phyloP scores from a whole-genome alignment of 345 rosid species.

The Populus euphratica region DNA sequence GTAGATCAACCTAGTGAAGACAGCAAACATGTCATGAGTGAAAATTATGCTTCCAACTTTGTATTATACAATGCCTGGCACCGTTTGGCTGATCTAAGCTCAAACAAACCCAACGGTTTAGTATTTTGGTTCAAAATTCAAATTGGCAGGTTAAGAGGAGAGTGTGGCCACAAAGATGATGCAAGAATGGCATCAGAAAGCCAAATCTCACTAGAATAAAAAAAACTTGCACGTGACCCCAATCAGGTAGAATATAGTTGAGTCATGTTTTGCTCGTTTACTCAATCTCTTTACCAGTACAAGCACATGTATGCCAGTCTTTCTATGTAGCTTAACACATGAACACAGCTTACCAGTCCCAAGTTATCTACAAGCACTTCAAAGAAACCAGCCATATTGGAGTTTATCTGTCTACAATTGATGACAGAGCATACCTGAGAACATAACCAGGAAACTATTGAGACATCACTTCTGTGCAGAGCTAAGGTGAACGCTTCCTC shows the following conservation, averaged over 20 bases:
- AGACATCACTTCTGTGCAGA: conserved; percentile 75
- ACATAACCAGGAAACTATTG: conserved; percentile 87
- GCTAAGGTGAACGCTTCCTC: conserved; percentile 82
- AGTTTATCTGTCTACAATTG: background rate
- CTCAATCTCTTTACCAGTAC: background rate
- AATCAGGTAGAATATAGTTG: background rate
- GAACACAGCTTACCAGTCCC: background rate
- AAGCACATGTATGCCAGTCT: background rate
- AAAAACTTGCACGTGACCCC: background rate
- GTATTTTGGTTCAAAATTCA: background rate
- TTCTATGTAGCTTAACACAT: background rate
- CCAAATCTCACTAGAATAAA: background rate
- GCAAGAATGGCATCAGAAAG: background rate
- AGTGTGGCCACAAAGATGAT: background rate
- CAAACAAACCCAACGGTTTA: background rate
- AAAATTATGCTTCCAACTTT: background rate
- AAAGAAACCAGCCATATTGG: background rate
- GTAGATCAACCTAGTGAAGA: conserved; percentile 21
- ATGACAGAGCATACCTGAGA: conserved; percentile 54
- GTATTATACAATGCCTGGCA: background rate
- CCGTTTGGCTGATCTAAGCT: background rate
- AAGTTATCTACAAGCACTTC: background rate
- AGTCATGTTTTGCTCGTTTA: background rate
- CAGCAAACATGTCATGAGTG: background rate
- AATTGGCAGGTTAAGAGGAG: background rate